phyloP scores from a whole-genome alignment of 23 red algal genomes.

The Chondrus crispus region DNA sequence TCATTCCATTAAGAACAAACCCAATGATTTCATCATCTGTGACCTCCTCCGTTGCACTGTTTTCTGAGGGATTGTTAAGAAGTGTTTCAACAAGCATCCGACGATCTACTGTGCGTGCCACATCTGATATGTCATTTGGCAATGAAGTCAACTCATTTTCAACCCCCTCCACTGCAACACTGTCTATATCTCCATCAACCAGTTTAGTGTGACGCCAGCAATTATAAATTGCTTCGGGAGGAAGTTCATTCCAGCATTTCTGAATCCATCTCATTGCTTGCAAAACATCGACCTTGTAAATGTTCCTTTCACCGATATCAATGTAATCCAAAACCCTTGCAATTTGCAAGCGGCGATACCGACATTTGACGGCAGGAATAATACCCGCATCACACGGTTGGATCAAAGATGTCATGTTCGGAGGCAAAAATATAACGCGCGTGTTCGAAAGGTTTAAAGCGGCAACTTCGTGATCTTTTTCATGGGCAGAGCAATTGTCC shows the following conservation, averaged over 20 bases:
- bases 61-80: too few species aligned
- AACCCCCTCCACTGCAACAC: too few species aligned
- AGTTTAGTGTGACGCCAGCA: not conserved
- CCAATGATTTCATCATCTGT: too few species aligned
- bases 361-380: not conserved
- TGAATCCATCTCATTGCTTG: not conserved
- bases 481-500: constrained; percentile 8
- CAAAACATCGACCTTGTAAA: constrained; percentile 5
- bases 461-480: not conserved
- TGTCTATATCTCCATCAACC: too few species aligned
- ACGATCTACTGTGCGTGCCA: too few species aligned
- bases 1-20: too few species aligned
- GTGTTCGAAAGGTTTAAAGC: not conserved
- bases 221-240: not conserved
- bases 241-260: not conserved
- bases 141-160: too few species aligned
- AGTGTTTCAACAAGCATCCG: too few species aligned
- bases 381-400: constrained; percentile 3
- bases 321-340: not conserved
- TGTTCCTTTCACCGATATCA: not conserved
- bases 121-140: too few species aligned
- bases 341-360: not conserved
- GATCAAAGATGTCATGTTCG: not conserved
- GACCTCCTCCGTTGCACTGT: too few species aligned
- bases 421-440: not conserved